These are phyloP conservation scores for Pichia cephalocereana DNA, from an alignment of 805 yeast species.

Conservation along the genomic window DNA sequence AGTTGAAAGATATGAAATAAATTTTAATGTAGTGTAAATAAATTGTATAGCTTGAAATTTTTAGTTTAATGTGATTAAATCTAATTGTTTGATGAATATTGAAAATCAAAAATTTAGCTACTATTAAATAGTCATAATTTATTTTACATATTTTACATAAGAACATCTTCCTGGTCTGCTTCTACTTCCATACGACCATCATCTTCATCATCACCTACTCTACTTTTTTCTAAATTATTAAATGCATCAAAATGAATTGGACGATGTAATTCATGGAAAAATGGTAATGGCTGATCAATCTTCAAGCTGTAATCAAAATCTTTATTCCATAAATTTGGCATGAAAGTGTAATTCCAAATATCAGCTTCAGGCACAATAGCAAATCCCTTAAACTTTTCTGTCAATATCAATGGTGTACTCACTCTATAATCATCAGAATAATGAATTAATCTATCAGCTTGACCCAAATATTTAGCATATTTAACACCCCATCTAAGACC, in stretches of 20 bases:
- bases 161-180: constrained; percentile 9
- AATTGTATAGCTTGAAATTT: too few species aligned
- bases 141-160: neutral
- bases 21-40: too few species aligned
- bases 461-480: constrained; percentile 47
- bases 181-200: constrained; percentile 5
- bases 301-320: constrained; percentile 54
- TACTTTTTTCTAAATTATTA: constrained; percentile 41
- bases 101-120: too few species aligned
- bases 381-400: constrained; percentile 70
- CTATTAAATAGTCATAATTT: neutral
- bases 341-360: constrained; percentile 86
- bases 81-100: too few species aligned
- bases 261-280: constrained; percentile 80
- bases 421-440: constrained; percentile 51
- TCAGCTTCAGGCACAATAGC: constrained; percentile 79
- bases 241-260: constrained; percentile 80
- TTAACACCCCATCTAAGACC: constrained; percentile 74
- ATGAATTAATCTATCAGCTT: constrained; percentile 62
- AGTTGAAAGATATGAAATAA: constrained; percentile 6
- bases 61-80: too few species aligned
- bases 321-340: constrained; percentile 75
- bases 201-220: constrained; percentile 17
- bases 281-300: constrained; percentile 70
- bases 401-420: constrained; percentile 59